A percentile compares a stretch with the other conserved stretches of the same genome.
phyloP scores from a whole-genome alignment of 75 land plant genomes.

The Chamaecyparis obtusa region DNA sequence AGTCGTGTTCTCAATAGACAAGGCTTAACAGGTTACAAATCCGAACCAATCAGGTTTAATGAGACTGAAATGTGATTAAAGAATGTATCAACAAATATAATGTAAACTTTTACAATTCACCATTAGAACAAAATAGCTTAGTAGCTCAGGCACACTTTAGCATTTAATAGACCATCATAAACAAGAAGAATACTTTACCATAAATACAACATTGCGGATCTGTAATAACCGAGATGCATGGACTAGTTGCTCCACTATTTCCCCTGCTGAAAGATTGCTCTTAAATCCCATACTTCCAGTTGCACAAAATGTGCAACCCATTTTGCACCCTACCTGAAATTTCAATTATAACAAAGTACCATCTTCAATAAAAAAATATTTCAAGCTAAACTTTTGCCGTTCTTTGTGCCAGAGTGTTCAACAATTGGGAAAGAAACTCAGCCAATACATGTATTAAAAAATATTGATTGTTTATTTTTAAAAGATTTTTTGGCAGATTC shows the following conservation, averaged over 20 bases:
- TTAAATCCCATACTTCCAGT: conserved; percentile 98
- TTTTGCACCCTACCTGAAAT: conserved; percentile 93
- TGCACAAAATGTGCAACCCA: conserved; percentile 99
- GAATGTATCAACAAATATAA: background rate
- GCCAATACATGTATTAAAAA: background rate
- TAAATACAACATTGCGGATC: conserved; percentile 93
- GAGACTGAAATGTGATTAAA: background rate
- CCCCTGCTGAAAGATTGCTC: conserved; percentile 85
- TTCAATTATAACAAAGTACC: conserved; percentile 9
- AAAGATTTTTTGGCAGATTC: background rate
- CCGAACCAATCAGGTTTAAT: background rate
- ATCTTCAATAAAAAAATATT: background rate
- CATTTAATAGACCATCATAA: background rate
- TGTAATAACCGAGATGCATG: conserved; percentile 75
- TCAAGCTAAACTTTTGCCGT: background rate
- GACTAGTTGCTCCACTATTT: conserved; percentile 94
- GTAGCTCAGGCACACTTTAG: background rate
- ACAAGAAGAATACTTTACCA: conserved; percentile 49
- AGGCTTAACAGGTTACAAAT: background rate
- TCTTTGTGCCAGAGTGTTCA: background rate
- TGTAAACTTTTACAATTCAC: background rate
- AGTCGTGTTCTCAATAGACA: background rate
- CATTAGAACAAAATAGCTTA: background rate
- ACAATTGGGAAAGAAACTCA: background rate
- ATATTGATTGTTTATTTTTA: background rate